phyloP scores from a whole-genome alignment of 495 filamentous ascomycete species.

The Penicillium samsonianum region DNA sequence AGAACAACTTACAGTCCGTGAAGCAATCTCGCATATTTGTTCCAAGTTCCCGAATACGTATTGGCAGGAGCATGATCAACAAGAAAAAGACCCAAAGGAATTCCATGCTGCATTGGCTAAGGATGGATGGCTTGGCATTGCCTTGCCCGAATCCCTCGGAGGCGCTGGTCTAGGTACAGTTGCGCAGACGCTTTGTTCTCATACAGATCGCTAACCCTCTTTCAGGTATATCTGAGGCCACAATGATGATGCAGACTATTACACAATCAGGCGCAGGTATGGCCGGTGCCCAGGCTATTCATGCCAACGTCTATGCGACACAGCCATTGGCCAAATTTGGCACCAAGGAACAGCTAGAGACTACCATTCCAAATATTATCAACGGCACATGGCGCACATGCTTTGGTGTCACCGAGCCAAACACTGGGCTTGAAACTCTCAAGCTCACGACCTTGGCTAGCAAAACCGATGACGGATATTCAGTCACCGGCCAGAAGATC shows the following conservation, averaged over 20 bases:
- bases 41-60: constrained; percentile 63
- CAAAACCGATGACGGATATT: constrained; percentile 54
- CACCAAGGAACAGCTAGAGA: constrained; percentile 56
- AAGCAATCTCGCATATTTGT: constrained; percentile 69
- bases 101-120: constrained; percentile 74
- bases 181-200: constrained; percentile 50
- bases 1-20: constrained; percentile 68
- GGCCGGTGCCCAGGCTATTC: constrained; percentile 74
- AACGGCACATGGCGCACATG: constrained; percentile 67
- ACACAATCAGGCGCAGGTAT: constrained; percentile 76
- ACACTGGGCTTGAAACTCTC: constrained; percentile 74
- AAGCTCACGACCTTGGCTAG: constrained; percentile 62
- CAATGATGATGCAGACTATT: constrained; percentile 84
- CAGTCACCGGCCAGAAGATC: constrained; percentile 74
- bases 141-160: constrained; percentile 69
- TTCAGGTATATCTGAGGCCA: constrained; percentile 69
- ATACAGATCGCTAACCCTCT: not conserved
- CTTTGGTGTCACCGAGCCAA: constrained; percentile 67
- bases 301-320: constrained; percentile 78
- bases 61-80: constrained; percentile 70
- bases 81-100: constrained; percentile 67
- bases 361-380: constrained; percentile 68
- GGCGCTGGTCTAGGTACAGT: constrained; percentile 70
- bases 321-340: constrained; percentile 75
- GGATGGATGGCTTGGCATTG: constrained; percentile 83